A percentile compares a stretch with the other conserved stretches of the same genome.
These are phyloP conservation scores for Carex myosuroides DNA, from an alignment of 176 grass and related monocot species.

Conservation along the genomic window DNA sequence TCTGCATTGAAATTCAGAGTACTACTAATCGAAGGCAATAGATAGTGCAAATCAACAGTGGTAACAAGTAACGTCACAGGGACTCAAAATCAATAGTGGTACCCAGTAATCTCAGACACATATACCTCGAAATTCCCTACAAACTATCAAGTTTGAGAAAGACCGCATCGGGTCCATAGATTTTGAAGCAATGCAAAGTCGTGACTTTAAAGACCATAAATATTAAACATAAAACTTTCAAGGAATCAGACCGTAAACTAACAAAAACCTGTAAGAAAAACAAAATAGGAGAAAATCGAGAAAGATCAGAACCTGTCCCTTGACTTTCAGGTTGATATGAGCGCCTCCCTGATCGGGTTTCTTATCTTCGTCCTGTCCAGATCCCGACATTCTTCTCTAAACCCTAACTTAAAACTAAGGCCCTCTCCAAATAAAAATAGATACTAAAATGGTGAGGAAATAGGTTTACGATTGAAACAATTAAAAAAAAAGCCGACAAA, in stretches of 20 bases:
- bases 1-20: background rate
- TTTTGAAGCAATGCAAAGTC: background rate
- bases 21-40: background rate
- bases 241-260: background rate
- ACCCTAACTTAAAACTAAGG: conserved; percentile 16
- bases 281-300: background rate
- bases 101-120: background rate
- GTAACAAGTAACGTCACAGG: background rate
- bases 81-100: background rate
- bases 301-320: conserved; percentile 47
- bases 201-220: background rate
- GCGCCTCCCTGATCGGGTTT: conserved; percentile 45
- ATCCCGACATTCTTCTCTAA: conserved; percentile 28
- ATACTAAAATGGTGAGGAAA: background rate
- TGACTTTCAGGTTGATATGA: conserved; percentile 81
- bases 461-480: background rate
- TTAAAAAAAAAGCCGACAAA: conserved; percentile 1
- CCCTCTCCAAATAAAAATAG: background rate
- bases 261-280: background rate
- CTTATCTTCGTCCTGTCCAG: conserved; percentile 52
- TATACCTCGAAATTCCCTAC: background rate
- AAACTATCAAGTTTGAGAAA: background rate
- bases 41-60: background rate
- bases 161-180: background rate
- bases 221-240: background rate